Conservation (phyloP, 345 rosid genomes). For the Erucastrum elatum region DNA sequence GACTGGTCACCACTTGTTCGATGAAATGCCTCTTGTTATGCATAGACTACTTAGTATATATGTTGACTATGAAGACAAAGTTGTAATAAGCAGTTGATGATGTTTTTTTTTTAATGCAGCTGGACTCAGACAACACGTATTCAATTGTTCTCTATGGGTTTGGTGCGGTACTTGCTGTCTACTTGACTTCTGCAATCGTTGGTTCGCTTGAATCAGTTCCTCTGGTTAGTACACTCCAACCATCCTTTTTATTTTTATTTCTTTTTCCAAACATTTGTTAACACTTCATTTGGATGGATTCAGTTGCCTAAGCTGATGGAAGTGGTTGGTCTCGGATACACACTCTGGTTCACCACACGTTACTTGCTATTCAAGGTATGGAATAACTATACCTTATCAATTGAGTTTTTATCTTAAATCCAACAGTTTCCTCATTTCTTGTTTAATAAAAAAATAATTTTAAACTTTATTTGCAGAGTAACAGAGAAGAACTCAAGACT, state of each 20-base stretch:
- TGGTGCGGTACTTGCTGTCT: slow-evolving; percentile 65
- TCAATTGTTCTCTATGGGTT: slow-evolving; percentile 59
- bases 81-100: neutral
- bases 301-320: slow-evolving; percentile 90
- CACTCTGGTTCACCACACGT: slow-evolving; percentile 76
- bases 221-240: slow-evolving; percentile 49
- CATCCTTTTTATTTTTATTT: neutral
- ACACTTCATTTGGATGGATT: neutral
- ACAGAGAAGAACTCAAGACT: slow-evolving; percentile 64
- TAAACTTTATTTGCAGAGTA: slow-evolving; percentile 34
- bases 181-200: slow-evolving; percentile 62
- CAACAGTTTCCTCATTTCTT: neutral
- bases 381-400: neutral
- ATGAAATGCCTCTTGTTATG: neutral
- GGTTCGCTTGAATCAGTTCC: slow-evolving; percentile 84
- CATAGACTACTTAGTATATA: too few relatives aligned
- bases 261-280: neutral
- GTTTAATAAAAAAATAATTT: neutral
- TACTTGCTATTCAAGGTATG: slow-evolving; percentile 85
- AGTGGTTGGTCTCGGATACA: slow-evolving; percentile 85
- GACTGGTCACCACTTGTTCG: neutral
- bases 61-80: too few relatives aligned
- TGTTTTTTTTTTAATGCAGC: slow-evolving; percentile 43
- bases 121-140: slow-evolving; percentile 60
- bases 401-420: neutral